Base-by-base conservation (phyloP, 2,329 filamentous ascomycete genomes). In the Trichoderma harzianum region DNA sequence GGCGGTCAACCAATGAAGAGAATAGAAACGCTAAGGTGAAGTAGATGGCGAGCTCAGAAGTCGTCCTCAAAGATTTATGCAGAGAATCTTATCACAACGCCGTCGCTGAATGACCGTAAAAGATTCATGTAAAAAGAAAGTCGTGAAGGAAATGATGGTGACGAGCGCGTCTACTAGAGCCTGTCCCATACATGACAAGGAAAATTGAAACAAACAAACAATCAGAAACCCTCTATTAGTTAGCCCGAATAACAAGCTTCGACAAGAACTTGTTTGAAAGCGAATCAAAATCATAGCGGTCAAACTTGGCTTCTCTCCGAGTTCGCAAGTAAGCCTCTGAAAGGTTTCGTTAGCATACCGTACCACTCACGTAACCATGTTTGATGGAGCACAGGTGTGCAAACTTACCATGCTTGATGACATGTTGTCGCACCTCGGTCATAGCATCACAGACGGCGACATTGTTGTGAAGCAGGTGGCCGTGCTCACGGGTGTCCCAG, bases 181-280 rank as follows among this genome's bases (percentile, higher is more conserved):
- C 53, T 11, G 36, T 16, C 69, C 57, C 53, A 70, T 71, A 74
- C 66, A 75, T 65, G 66, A 69, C 60, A 58, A 61, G 7, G n/a
- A 62, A 32, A 26, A 28, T 14, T 24, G 55, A 53, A 62, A 39
- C 11, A 36, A 7, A 53, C 16, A 36, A 70, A 55, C 36, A 57
- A 67, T 63, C 26, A 39, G 32, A 24, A 57, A 53, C 60, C n/a
- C 28, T 61, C 36, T 53, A 32, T 60, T 51, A 73, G 75, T 97
- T 97, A 78, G 95, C 93, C 77, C 95, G 94, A 82, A 98, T 97
- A 81, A 98, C 95, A 79, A 98, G 89, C 84, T 97, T 97, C 47
- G 95, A 97, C 76, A 98, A 85, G 86, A 98, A 98, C 86, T 98
- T 98, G 87, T 97, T 98, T 68, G 95, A 97, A 80, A 98, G 84